These are phyloP conservation scores for Alopecurus myosuroides DNA, from an alignment of 176 grass and related monocot genomes.

Conservation along the genomic window DNA sequence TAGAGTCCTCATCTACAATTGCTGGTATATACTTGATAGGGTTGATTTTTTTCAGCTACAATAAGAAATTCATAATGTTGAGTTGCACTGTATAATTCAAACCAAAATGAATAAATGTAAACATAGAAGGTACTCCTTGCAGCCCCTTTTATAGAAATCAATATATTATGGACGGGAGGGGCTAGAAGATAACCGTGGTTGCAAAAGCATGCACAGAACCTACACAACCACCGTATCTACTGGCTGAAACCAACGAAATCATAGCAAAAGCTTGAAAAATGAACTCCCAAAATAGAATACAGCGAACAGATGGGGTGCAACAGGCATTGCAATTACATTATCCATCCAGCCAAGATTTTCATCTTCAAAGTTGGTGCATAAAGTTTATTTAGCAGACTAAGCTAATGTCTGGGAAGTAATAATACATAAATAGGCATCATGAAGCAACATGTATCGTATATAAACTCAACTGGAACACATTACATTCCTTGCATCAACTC, in stretches of 20 bases:
- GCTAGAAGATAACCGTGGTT: not conserved
- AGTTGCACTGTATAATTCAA: not conserved
- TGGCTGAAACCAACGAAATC: not conserved
- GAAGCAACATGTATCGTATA: not conserved
- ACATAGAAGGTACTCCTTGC: not conserved
- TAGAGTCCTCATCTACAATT: slow-evolving; percentile 56
- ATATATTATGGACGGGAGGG: not conserved
- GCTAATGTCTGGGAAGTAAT: not conserved
- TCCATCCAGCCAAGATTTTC: no score
- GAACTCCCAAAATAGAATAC: not conserved
- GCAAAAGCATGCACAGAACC: no score
- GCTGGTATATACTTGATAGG: slow-evolving; percentile 83
- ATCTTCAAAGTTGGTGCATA: not conserved
- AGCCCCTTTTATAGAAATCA: not conserved
- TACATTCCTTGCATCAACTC: not conserved
- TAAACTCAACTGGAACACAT: not conserved
- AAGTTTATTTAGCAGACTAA: not conserved
- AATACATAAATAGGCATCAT: not conserved
- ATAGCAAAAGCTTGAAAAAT: not conserved
- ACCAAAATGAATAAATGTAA: not conserved
- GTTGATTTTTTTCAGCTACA: slow-evolving; percentile 70
- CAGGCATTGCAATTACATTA: not conserved
- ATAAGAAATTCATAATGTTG: not conserved
- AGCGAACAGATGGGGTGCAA: not conserved
- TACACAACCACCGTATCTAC: not conserved